These are phyloP conservation scores for Pouteria glomerata DNA, from an alignment of 148 eudicot species.

Conservation along the genomic window DNA sequence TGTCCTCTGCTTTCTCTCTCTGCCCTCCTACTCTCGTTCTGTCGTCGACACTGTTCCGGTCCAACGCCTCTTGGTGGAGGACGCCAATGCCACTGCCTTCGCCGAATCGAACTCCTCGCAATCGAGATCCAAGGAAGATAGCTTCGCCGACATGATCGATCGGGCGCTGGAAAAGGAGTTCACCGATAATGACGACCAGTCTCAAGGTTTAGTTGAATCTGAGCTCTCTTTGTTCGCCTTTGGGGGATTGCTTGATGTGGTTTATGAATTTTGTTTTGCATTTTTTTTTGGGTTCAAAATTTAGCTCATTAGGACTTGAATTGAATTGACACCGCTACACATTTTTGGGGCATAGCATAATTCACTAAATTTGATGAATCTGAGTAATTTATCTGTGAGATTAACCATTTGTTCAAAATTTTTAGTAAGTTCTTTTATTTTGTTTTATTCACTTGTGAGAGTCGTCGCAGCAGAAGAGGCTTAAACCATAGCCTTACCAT, in stretches of 20 bases:
- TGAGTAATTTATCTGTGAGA: too few relatives aligned
- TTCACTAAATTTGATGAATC: too few relatives aligned
- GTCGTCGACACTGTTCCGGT: background rate
- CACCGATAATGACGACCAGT: conserved; percentile 72
- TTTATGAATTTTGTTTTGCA: conserved; percentile 12
- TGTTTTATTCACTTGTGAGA: too few relatives aligned
- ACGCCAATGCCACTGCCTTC: conserved; percentile 15
- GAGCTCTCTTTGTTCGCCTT: background rate
- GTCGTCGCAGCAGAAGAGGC: too few relatives aligned
- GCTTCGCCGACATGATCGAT: conserved; percentile 93
- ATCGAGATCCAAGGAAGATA: conserved; percentile 41
- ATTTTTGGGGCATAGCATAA: too few relatives aligned
- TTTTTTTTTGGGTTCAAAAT: too few relatives aligned
- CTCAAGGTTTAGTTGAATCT: conserved; percentile 61
- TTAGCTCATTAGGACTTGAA: too few relatives aligned
- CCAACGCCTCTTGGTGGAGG: conserved; percentile 9
- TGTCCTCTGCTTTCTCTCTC: conserved; percentile 15
- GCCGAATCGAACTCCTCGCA: conserved; percentile 13
- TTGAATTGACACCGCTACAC: too few relatives aligned
- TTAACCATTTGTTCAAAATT: too few relatives aligned
- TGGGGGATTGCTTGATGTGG: background rate
- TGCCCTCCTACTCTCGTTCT: conserved; percentile 9
- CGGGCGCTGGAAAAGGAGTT: conserved; percentile 93
- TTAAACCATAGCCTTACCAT: too few relatives aligned
- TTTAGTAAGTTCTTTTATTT: too few relatives aligned